Percentiles rank a stretch among this genome's conserved stretches.
phyloP scores from a whole-genome alignment of 2,329 filamentous ascomycete genomes.

The Colletotrichum siamense region DNA sequence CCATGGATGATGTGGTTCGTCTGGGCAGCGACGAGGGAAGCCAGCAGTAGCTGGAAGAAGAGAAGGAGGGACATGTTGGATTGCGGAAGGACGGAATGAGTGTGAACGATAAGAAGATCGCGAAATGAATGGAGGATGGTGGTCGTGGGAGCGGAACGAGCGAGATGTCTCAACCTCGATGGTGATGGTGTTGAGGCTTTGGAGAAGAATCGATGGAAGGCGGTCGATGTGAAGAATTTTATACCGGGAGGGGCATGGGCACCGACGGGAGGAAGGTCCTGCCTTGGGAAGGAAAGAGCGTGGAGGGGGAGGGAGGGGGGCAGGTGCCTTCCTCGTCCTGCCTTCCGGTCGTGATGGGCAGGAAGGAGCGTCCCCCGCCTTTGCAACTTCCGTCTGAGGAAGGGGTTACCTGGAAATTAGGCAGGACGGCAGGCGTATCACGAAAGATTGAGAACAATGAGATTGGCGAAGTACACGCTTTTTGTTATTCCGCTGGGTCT shows the following conservation, averaged over 20 bases:
- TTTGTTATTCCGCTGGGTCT: slow-evolving; percentile 1
- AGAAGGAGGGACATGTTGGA: neutral
- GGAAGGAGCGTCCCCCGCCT: neutral
- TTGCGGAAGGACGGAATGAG: neutral
- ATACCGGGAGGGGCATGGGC: neutral
- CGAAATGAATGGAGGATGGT: neutral
- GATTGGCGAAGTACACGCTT: neutral
- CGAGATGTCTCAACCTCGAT: neutral
- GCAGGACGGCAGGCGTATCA: accelerated
- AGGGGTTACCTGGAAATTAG: neutral
- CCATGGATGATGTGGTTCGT: neutral
- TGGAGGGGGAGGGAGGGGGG: neutral
- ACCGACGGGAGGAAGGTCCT: neutral
- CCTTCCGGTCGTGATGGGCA: neutral
- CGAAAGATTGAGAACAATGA: neutral
- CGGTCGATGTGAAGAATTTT: neutral
- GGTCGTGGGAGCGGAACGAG: neutral
- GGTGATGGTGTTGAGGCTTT: neutral
- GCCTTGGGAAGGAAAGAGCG: neutral
- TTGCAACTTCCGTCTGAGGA: neutral
- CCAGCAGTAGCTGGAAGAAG: neutral
- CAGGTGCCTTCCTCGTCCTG: neutral
- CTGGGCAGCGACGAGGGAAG: neutral
- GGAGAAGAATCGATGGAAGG: neutral
- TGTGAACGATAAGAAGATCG: neutral